These are phyloP conservation scores for Emmonsiellopsis sp. DNA, from an alignment of 2,329 filamentous ascomycete species.

Conservation along the genomic window DNA sequence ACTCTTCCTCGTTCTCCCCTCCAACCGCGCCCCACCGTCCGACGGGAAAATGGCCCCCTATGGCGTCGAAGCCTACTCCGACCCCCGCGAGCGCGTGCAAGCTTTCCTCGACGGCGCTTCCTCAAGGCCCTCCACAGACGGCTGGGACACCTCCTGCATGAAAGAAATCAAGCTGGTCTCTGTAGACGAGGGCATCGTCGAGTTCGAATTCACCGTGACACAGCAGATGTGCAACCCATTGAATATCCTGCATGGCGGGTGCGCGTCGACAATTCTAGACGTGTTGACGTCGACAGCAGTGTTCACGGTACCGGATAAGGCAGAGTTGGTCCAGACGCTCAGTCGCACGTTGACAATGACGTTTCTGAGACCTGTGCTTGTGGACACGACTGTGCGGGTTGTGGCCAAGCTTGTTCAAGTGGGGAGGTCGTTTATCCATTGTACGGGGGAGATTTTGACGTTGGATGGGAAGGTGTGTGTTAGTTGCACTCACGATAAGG, in stretches of 20 bases:
- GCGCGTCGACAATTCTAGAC: slow-evolving; percentile 59
- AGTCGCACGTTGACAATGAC: slow-evolving; percentile 57
- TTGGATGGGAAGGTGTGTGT: slow-evolving; percentile 37
- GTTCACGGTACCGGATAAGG: slow-evolving; percentile 46
- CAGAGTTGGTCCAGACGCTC: slow-evolving; percentile 55
- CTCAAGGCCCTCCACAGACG: neutral
- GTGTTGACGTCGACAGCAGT: slow-evolving; percentile 53
- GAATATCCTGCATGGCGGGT: slow-evolving; percentile 83
- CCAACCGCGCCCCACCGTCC: too few relatives aligned
- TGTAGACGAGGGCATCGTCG: neutral
- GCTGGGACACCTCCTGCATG: neutral
- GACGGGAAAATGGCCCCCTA: neutral
- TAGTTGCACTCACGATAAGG: slow-evolving; percentile 3
- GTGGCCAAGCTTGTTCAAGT: slow-evolving; percentile 50
- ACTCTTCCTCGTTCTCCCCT: too few relatives aligned
- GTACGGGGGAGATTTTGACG: slow-evolving; percentile 47
- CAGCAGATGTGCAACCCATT: slow-evolving; percentile 82
- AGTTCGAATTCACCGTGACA: slow-evolving; percentile 50
- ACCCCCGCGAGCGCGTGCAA: neutral
- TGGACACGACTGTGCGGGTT: slow-evolving; percentile 43
- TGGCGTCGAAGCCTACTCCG: neutral
- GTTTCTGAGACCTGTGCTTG: slow-evolving; percentile 54
- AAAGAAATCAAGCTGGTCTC: neutral
- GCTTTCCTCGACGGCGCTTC: neutral
- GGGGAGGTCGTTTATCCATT: slow-evolving; percentile 44